Evolutionary conservation across 495 filamentous ascomycete species (phyloP).

Genomic region (Aspergillus leporis): DNA sequence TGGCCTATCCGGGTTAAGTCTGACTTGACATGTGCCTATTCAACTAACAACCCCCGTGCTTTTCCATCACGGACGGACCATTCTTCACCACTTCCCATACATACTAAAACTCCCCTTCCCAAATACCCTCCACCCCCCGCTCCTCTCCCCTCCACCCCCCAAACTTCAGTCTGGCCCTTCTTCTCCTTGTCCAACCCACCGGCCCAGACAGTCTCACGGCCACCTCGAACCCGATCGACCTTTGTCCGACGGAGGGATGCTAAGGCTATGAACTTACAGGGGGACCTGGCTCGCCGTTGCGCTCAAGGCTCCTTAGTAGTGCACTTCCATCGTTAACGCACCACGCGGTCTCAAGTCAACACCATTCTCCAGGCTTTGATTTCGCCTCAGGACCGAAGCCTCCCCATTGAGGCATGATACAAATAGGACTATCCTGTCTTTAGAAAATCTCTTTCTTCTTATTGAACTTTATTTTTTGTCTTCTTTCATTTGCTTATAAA

Average conservation of each 20-base stretch:
- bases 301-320: slow-evolving; percentile 44
- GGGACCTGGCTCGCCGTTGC: slow-evolving; percentile 48
- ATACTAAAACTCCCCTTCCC: background rate
- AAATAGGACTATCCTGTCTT: slow-evolving; percentile 24
- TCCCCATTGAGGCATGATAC: slow-evolving; percentile 33
- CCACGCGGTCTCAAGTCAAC: slow-evolving; percentile 20
- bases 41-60: slow-evolving; percentile 26
- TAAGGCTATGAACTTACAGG: slow-evolving; percentile 51
- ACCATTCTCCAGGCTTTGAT: slow-evolving; percentile 25
- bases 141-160: slow-evolving; percentile 22
- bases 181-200: background rate
- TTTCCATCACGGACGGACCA: slow-evolving; percentile 18
- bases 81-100: slow-evolving; percentile 10
- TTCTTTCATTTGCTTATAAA: slow-evolving; percentile 23
- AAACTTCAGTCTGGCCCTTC: slow-evolving; percentile 11
- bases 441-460: slow-evolving; percentile 23
- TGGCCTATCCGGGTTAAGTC: slow-evolving; percentile 24
- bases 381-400: slow-evolving; percentile 19
- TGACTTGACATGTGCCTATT: slow-evolving; percentile 34
- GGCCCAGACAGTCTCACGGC: slow-evolving; percentile 4
- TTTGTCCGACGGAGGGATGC: slow-evolving; percentile 37
- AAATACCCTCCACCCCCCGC: slow-evolving; percentile 11
- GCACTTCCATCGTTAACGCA: slow-evolving; percentile 33
- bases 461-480: slow-evolving; percentile 20
- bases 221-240: slow-evolving; percentile 16